Percentiles rank a stretch among this genome's conserved stretches.
phyloP scores from a whole-genome alignment of 345 rosid genomes.

The sweet orange (Citrus sinensis) region DVS_A1.0 CM039162.1:32421001-32421500 shows the following conservation, averaged over 20 bases:
- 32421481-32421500: neutral
- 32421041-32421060: neutral
- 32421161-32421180: neutral
- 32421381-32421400: neutral
- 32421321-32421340: slow-evolving; percentile 1
- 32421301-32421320: neutral
- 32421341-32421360: neutral
- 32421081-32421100: neutral
- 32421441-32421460: neutral
- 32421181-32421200: slow-evolving; percentile 58
- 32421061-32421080: neutral
- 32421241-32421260: slow-evolving; percentile 86
- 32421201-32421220: slow-evolving; percentile 84
- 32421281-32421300: slow-evolving; percentile 53
- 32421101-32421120: neutral
- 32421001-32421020: neutral
- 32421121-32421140: neutral
- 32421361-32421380: neutral
- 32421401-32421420: neutral
- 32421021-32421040: neutral
- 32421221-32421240: slow-evolving; percentile 73
- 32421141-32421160: neutral
- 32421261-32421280: slow-evolving; percentile 83
- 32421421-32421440: slow-evolving; percentile 4
- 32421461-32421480: neutral